Evolutionary conservation across 2,329 filamentous ascomycete genomes (phyloP), one percentile per base, ranked within the genome.

Genomic region (Colletotrichum theobromicola): DNA sequence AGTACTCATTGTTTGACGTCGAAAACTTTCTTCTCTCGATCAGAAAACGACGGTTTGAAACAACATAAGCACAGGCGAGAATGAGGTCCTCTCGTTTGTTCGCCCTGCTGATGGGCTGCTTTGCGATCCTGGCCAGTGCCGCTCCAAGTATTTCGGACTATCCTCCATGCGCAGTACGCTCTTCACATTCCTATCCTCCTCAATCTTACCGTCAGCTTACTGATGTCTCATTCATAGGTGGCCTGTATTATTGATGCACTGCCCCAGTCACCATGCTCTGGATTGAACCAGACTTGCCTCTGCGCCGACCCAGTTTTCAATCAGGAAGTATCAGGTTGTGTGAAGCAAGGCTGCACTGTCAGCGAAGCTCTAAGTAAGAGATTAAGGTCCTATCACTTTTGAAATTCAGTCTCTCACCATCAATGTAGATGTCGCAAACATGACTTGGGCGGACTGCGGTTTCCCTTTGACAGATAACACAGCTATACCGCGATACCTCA

Each of bases 391-490:
- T 2, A 46, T 2, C 37, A 46, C 4, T 12, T n/a, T 7, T 21
- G 10, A 21, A 21, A 21, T 46, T 0, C 10, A 21, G 1, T 21
- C 13, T 50, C 42, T 50, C 42, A 21, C 67, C 21, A 2, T 24
- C 7, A 57, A 18, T 2, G 5, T n/a, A 70, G 60, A 8, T 12
- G 60, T 57, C 12, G 60, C 37, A 8, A 70, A 70, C 15, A 42
- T 57, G 60, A 70, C 60, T 2, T 70, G 60, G 67, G 24, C 60
- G 5, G 28, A 42, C 16, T 70, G 60, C 42, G 67, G 67, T 7
- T 70, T 70, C n/a, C 67, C 58, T 1, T 18, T 70, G 16, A 57
- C 46, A 30, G 67, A 70, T 18, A 58, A 70, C 8, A 64, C 67
- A 2, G 32, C 42, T 13, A 9, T 63, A 13, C 67, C 60, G 5